Percentiles rank a stretch among this genome's conserved stretches.
Conservation (phyloP, 2,329 filamentous ascomycete species). For the Alternaria alternata region DNA sequence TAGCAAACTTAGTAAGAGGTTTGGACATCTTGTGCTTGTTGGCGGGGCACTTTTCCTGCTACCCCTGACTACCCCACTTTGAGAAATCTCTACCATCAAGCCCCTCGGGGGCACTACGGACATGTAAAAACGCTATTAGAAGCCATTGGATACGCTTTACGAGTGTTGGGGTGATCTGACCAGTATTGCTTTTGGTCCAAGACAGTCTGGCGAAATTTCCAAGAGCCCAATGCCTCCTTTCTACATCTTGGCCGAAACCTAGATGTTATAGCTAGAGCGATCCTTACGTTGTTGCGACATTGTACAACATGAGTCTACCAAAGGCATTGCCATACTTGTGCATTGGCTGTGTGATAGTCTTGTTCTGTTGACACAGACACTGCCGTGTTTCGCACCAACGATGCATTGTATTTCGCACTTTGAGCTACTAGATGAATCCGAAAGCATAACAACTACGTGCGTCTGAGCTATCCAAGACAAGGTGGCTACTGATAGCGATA, state of each 20-base stretch:
- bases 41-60: not conserved
- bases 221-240: not conserved
- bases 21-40: not conserved
- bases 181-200: not conserved
- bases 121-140: rapidly evolving
- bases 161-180: not conserved
- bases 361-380: not conserved
- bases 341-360: not conserved
- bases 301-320: not conserved
- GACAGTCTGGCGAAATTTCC: not conserved
- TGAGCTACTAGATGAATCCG: not conserved
- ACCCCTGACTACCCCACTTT: slow-evolving; percentile 2
- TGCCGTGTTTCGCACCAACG: not conserved
- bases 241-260: not conserved
- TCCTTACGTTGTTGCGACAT: not conserved
- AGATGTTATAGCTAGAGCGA: not conserved
- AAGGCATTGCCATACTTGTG: not conserved
- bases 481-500: not conserved
- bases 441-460: not conserved
- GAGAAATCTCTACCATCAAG: not conserved
- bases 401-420: not conserved
- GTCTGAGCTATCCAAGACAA: rapidly evolving
- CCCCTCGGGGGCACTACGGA: not conserved
- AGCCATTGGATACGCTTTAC: not conserved
- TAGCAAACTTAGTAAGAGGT: not conserved